Percentiles rank a stretch among this genome's conserved stretches.
Evolutionary conservation across 139 green algal species (phyloP).

Genomic region (Chlamydomonas sphaeroides): DNA sequence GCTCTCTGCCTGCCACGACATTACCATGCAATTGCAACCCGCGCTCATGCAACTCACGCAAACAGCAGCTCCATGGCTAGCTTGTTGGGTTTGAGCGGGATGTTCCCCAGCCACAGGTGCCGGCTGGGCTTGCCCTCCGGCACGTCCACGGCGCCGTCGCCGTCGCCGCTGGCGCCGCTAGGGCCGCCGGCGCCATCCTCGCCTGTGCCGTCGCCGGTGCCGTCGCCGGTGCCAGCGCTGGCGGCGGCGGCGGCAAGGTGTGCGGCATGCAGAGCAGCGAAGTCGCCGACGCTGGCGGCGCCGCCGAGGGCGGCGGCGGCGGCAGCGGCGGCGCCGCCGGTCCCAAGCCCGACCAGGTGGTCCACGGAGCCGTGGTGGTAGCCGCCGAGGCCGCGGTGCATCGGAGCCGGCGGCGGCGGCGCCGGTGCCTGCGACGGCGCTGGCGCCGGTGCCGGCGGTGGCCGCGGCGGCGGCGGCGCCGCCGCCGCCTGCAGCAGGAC

Average conservation of each 20-base stretch:
- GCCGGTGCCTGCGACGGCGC: background rate
- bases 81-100: slow-evolving; percentile 77
- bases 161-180: slow-evolving; percentile 9
- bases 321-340: too few species aligned
- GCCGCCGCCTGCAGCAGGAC: slow-evolving; percentile 24
- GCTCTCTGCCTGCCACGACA: too few species aligned
- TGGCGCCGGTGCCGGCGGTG: background rate
- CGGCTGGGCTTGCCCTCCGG: slow-evolving; percentile 52
- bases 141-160: background rate
- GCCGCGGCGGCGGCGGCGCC: background rate
- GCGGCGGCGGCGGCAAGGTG: too few species aligned
- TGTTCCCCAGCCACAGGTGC: slow-evolving; percentile 89
- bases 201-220: slow-evolving; percentile 1
- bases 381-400: background rate
- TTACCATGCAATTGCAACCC: too few species aligned
- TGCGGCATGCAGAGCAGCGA: slow-evolving; percentile 1
- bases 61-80: slow-evolving; percentile 73
- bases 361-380: slow-evolving; percentile 12
- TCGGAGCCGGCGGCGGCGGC: background rate
- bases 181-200: background rate
- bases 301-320: background rate
- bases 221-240: background rate
- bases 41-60: too few species aligned
- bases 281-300: slow-evolving; percentile 9
- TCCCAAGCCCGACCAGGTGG: background rate